Conservation (phyloP, 2,329 filamentous ascomycete genomes). For the Fusarium illudens region DNA sequence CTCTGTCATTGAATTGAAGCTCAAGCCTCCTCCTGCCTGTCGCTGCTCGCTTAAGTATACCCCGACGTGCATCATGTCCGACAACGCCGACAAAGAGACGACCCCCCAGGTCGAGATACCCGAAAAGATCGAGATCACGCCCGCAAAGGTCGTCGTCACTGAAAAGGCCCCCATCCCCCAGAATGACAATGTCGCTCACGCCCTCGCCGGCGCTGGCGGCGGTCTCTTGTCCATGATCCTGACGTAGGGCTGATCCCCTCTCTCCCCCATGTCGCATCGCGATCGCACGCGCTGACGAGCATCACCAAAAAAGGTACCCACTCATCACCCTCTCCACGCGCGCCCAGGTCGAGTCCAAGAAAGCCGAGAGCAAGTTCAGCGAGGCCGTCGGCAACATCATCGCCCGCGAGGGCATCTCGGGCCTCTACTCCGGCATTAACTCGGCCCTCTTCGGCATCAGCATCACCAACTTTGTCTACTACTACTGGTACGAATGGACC, state of each 20-base stretch:
- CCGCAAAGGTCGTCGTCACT: constrained; percentile 21
- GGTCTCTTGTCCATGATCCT: constrained; percentile 95
- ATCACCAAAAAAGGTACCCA: constrained; percentile 72
- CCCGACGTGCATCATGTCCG: constrained; percentile 27
- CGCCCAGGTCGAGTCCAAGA: constrained; percentile 96
- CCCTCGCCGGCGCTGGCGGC: constrained; percentile 89
- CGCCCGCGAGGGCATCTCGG: constrained; percentile 86
- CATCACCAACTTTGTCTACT: constrained; percentile 99
- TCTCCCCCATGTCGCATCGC: background rate
- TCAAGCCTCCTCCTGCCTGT: constrained; percentile 5
- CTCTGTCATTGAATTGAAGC: background rate
- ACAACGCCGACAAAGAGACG: constrained; percentile 33
- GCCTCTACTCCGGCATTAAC: constrained; percentile 92
- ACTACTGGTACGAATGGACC: constrained; percentile 99
- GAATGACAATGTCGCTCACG: constrained; percentile 97
- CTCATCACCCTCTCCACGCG: constrained; percentile 97
- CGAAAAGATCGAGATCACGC: constrained; percentile 33
- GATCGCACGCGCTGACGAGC: constrained; percentile 18
- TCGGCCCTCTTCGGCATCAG: constrained; percentile 97
- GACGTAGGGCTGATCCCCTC: constrained; percentile 67
- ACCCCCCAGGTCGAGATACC: constrained; percentile 31
- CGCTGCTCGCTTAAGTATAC: constrained; percentile 18
- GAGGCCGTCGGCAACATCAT: constrained; percentile 87
- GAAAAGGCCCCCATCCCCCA: constrained; percentile 76
- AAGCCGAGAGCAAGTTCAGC: constrained; percentile 84